phyloP scores from a whole-genome alignment of 345 rosid species.

The Populus euphratica region DNA sequence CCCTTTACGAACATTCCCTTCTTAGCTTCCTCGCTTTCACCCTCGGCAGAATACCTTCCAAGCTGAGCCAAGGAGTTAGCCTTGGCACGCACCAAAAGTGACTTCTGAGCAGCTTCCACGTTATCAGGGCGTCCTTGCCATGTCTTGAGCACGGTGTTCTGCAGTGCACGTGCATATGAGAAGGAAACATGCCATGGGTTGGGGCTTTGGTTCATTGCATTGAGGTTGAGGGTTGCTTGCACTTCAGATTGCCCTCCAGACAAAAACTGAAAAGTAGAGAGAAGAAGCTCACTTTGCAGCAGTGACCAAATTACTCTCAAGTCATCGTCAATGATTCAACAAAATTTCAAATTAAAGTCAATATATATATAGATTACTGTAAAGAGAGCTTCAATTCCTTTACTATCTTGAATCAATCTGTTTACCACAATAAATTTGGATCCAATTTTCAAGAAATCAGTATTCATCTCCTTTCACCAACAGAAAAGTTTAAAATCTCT shows the following conservation, averaged over 20 bases:
- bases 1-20: conserved; percentile 98
- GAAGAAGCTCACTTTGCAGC: background rate
- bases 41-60: conserved; percentile 77
- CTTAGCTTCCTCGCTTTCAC: conserved; percentile 87
- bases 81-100: conserved; percentile 88
- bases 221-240: conserved; percentile 88
- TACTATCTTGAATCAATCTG: background rate
- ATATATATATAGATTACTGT: background rate
- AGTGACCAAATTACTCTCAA: background rate
- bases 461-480: background rate
- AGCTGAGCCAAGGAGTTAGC: conserved; percentile 97
- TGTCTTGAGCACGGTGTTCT: conserved; percentile 87
- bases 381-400: background rate
- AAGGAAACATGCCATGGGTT: conserved; percentile 99
- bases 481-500: too few relatives aligned
- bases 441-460: background rate
- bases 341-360: background rate
- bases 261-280: conserved; percentile 56
- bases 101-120: conserved; percentile 72
- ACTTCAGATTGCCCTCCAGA: conserved; percentile 98
- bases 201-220: conserved; percentile 95
- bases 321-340: background rate
- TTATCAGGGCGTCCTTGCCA: conserved; percentile 93
- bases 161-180: conserved; percentile 95
- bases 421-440: background rate